Evolutionary conservation across 106 monocot genomes (phyloP), one percentile per base, ranked within the genome.

Genomic region (Triglochin maritima): DNA sequence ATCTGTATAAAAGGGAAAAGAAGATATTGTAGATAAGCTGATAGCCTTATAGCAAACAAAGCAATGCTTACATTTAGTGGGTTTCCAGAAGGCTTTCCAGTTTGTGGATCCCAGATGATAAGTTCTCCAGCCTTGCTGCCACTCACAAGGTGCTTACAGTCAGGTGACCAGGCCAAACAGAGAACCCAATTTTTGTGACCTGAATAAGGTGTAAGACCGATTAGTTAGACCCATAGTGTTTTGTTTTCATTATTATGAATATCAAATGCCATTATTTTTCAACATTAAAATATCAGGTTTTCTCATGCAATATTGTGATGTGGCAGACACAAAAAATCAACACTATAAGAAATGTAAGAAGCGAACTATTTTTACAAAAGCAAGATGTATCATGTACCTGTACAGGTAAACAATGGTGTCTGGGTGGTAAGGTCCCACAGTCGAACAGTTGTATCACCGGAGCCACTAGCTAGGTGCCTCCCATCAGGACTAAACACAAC

Each of bases 141-240:
- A 66, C 95, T 96, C 41, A 81, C 90, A 42, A 96, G 83, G 66
- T 88, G 81, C 63, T 86, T 90, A 50, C 90, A 87, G 83, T 96
- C 95, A 13, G 95, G 81, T 59, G 95, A 96, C 95, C 95, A 96
- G 68, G 87, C 90, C 78, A 90, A 74, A 45, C 59, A 87, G 47
- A 96, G 81, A 11, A 96, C 95, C 95, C 95, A 96, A 73, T 90
- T 85, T 71, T 96, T 96, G 77, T 96, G 95, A 46, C 95, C 95
- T 96, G 67, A 57, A 51, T 44, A 16, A 56, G 72, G 47, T 12
- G 58, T 9, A 29, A 29, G 29, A 29, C 29, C 29, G 29, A 29
- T 29, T 29, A 29, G 29, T 29, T 29, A 29, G 29, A 29, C 29
- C 29, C 29, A 29, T 29, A 29, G 29, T 29, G 29, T 29, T 29